Evolutionary conservation across 768 basidiomycete genomes (phyloP), one percentile per base, ranked within the genome.

Genomic region (Pleurotus citrinopileatus): DNA sequence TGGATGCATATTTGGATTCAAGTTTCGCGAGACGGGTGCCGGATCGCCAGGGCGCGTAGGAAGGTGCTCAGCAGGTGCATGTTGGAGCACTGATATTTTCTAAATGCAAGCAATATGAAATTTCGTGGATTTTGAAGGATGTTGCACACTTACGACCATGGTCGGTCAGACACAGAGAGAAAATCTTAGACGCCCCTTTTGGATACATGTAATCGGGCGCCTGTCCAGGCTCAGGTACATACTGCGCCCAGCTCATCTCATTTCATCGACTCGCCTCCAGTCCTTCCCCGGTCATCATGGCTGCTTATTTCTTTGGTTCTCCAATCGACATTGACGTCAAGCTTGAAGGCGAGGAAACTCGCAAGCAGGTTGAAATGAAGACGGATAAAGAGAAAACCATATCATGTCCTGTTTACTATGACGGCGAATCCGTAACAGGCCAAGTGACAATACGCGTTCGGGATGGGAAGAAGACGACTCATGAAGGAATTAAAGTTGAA

Each of bases 401-500:
- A 47, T 83, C 89, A 54, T 93, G 89, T 77, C 94, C 95, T 1
- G 87, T 98, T 4, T 98, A 92, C 68, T 95, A 91, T 65, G 97
- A 98, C 68, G 97, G 96, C 4, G 96, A 98, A 65, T 85, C 87
- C n/a, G 79, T 98, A 28, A 66, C 77, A 15, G 95, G 97, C 2
- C 87, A 91, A 83, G 87, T 92, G 3, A 79, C 85, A 12, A 86
- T 98, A 59, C 85, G 93, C 22, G 87, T 95, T 4, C 83, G 94
- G 44, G 97, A 98, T 65, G 96, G 96, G 19, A 98, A 97, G 83
- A 93, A 88, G 68, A 76, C 96, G 57, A 79, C 87, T 17, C 97
- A 98, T 65, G 95, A 98, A 28, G 96, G 96, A 2, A 94, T 99
- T 68, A 94, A 98, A 70, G 91, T 99, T 40, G 95, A 98, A 72